These are phyloP conservation scores for Xylaria hypoxylon DNA, from an alignment of 2,329 filamentous ascomycete species.

Conservation along the genomic window DNA sequence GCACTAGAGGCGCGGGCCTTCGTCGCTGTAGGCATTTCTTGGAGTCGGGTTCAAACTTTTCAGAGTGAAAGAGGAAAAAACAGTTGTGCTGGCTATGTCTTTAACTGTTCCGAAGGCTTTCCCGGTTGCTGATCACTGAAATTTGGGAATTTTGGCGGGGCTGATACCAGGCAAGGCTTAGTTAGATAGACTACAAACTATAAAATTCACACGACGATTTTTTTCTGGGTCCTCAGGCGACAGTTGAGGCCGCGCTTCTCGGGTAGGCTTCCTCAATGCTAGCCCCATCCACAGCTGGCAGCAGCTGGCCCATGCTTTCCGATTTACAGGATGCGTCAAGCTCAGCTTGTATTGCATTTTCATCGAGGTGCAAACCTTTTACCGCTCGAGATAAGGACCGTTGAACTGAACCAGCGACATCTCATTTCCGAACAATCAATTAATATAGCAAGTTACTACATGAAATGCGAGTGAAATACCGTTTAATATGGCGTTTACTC, in stretches of 20 bases:
- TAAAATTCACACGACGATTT: slow-evolving; percentile 34
- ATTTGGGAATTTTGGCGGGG: slow-evolving; percentile 33
- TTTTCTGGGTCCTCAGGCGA: slow-evolving; percentile 27
- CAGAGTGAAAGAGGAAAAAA: not conserved
- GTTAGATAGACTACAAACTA: slow-evolving; percentile 10
- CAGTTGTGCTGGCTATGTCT: not conserved
- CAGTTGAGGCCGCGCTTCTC: not conserved
- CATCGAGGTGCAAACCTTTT: not conserved
- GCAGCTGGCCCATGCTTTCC: slow-evolving; percentile 10
- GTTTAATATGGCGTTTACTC: slow-evolving; percentile 12
- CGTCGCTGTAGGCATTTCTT: slow-evolving; percentile 45
- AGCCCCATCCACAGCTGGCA: slow-evolving; percentile 15
- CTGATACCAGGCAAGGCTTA: slow-evolving; percentile 24
- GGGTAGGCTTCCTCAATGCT: not conserved
- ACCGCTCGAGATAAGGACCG: not conserved
- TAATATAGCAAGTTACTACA: slow-evolving; percentile 5
- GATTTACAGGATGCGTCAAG: not conserved
- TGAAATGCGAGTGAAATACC: not conserved
- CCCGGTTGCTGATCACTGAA: slow-evolving; percentile 12
- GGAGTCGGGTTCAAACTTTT: not conserved
- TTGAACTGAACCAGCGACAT: not conserved
- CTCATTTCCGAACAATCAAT: slow-evolving; percentile 24
- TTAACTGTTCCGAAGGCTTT: not conserved
- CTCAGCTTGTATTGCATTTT: not conserved
- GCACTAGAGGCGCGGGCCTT: slow-evolving; percentile 36